A percentile compares a stretch with the other conserved stretches of the same genome.
Conservation (phyloP, 176 grass and related monocot species). For the Cenchrus purpureus region DNA sequence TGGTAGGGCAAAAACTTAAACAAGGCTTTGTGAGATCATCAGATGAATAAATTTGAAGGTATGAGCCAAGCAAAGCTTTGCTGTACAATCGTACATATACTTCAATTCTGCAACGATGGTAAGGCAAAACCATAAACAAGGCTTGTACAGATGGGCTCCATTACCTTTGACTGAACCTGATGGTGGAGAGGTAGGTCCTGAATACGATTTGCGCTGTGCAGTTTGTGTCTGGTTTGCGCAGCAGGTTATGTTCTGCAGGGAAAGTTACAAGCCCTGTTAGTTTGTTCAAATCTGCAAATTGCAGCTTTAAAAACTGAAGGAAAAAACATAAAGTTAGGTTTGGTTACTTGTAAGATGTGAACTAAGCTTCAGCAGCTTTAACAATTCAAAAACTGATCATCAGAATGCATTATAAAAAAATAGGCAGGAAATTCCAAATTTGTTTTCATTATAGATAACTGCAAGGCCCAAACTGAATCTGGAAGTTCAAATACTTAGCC, state of each 20-base stretch:
- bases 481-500: background rate
- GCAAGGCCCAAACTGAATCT: background rate
- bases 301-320: background rate
- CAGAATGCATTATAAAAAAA: background rate
- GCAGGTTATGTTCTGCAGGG: slow-evolving; percentile 53
- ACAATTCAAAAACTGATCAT: background rate
- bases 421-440: background rate
- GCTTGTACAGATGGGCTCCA: background rate
- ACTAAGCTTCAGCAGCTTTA: background rate
- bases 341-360: background rate
- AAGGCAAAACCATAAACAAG: background rate
- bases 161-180: slow-evolving; percentile 67
- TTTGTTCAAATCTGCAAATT: background rate
- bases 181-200: slow-evolving; percentile 54
- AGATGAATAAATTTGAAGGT: no score
- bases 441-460: background rate
- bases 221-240: slow-evolving; percentile 69
- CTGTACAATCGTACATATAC: no score
- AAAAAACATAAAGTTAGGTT: background rate
- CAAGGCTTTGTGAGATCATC: background rate
- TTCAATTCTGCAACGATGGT: background rate
- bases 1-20: background rate
- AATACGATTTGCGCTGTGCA: slow-evolving; percentile 47
- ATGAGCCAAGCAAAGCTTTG: no score
- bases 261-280: background rate